A percentile compares a stretch with the other conserved stretches of the same genome.
Conservation (phyloP, 148 eudicot species). For the Camellia japonica region DNA sequence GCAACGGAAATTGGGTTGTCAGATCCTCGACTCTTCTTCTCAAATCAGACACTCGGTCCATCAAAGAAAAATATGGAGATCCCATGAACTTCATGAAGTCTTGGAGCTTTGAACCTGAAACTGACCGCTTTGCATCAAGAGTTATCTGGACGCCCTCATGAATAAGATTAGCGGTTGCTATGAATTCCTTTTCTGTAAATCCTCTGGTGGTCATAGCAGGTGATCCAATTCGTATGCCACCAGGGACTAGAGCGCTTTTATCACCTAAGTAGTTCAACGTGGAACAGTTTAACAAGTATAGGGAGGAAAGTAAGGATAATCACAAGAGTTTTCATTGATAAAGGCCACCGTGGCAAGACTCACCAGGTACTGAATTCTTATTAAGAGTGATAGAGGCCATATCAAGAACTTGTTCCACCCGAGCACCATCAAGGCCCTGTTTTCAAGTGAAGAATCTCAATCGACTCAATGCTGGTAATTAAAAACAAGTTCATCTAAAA, state of each 20-base stretch:
- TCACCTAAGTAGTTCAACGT: slow-evolving; percentile 43
- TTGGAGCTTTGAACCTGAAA: slow-evolving; percentile 67
- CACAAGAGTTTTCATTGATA: not conserved
- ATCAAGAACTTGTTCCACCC: slow-evolving; percentile 82
- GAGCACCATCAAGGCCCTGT: slow-evolving; percentile 76
- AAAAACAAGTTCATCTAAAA: not conserved
- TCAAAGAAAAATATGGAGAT: slow-evolving; percentile 63
- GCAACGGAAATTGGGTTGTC: slow-evolving; percentile 74
- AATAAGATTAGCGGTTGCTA: slow-evolving; percentile 66
- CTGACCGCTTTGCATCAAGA: slow-evolving; percentile 56
- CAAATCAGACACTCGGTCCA: slow-evolving; percentile 46
- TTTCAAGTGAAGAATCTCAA: slow-evolving; percentile 7
- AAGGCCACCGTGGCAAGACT: slow-evolving; percentile 1
- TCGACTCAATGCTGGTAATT: not conserved
- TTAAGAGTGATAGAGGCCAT: slow-evolving; percentile 85
- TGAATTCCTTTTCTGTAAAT: slow-evolving; percentile 65
- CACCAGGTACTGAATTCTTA: slow-evolving; percentile 86
- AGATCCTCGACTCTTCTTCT: slow-evolving; percentile 67
- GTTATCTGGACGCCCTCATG: slow-evolving; percentile 79
- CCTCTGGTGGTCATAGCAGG: slow-evolving; percentile 95
- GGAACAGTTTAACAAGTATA: not conserved
- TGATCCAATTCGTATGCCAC: slow-evolving; percentile 82
- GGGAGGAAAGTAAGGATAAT: not conserved
- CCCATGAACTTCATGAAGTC: slow-evolving; percentile 65
- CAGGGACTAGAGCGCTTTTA: slow-evolving; percentile 82